These are phyloP conservation scores for Wickerhamomyces xylosicus DNA, from an alignment of 805 yeast species.

Conservation along the genomic window DNA sequence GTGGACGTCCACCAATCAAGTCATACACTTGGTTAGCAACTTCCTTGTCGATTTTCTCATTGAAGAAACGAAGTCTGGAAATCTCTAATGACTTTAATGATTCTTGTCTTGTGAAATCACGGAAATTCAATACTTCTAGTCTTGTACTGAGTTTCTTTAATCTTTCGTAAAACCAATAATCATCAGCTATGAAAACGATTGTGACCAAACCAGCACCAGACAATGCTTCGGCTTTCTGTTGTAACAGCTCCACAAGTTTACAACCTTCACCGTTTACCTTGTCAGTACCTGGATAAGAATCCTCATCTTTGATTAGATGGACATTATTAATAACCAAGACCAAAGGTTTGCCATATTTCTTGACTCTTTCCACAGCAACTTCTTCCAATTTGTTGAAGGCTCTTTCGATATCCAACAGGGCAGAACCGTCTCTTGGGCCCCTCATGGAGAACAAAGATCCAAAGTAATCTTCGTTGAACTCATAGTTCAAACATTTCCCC, in stretches of 20 bases:
- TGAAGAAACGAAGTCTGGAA: constrained; percentile 35
- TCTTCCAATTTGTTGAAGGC: constrained; percentile 70
- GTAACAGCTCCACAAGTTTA: constrained; percentile 61
- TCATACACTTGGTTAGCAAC: constrained; percentile 48
- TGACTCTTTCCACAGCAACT: constrained; percentile 45
- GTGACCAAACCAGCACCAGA: constrained; percentile 46
- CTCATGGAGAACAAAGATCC: constrained; percentile 72
- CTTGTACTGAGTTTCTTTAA: constrained; percentile 64
- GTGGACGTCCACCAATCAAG: constrained; percentile 77
- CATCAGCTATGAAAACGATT: constrained; percentile 70
- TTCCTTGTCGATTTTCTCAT: constrained; percentile 27
- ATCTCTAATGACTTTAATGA: constrained; percentile 43
- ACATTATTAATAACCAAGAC: constrained; percentile 64
- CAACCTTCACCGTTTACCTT: constrained; percentile 46
- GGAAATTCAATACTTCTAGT: constrained; percentile 59
- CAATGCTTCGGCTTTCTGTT: constrained; percentile 73
- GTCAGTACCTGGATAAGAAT: no score
- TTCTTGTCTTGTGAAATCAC: constrained; percentile 47
- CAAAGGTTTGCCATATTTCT: constrained; percentile 40
- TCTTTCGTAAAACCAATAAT: constrained; percentile 80
- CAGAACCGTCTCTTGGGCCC: constrained; percentile 73
- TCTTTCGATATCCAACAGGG: constrained; percentile 70
- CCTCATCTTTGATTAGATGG: constrained; percentile 67
- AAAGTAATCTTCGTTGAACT: constrained; percentile 71
- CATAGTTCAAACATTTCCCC: constrained; percentile 66